Evolutionary conservation across 176 grass and related monocot genomes (phyloP).

Genomic region (Oryza glumipatula): DNA sequence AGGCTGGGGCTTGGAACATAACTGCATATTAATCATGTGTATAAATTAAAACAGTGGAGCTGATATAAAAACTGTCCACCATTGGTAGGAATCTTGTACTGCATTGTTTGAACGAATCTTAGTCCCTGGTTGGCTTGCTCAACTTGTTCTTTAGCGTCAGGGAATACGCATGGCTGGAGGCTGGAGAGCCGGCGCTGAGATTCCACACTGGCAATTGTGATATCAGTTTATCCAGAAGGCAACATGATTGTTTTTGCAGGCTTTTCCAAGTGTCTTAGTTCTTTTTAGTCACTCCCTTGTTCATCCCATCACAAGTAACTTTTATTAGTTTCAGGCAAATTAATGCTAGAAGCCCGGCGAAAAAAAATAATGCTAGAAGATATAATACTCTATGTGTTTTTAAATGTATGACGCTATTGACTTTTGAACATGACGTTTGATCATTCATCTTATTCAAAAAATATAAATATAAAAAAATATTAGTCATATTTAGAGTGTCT

Average conservation of each 20-base stretch:
- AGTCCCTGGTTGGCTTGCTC: slow-evolving; percentile 27
- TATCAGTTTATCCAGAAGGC: slow-evolving; percentile 12
- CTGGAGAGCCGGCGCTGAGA: background rate
- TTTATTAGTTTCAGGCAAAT: background rate
- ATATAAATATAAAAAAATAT: no score
- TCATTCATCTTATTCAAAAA: no score
- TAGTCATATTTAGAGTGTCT: no score
- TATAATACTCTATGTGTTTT: no score
- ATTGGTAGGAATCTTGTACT: slow-evolving; percentile 24
- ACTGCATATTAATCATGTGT: slow-evolving; percentile 7
- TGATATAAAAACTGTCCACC: slow-evolving; percentile 10
- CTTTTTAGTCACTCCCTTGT: slow-evolving; percentile 12
- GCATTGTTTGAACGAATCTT: slow-evolving; percentile 36
- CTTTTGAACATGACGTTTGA: no score
- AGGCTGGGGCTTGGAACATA: slow-evolving; percentile 26
- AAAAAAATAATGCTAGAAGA: no score
- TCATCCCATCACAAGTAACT: background rate
- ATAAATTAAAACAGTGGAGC: slow-evolving; percentile 21
- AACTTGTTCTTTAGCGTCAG: background rate
- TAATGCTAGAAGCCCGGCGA: no score
- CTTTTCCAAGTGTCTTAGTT: background rate
- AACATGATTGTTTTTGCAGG: background rate
- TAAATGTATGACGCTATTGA: no score
- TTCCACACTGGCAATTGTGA: slow-evolving; percentile 26
- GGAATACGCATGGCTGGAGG: background rate